Conservation (phyloP, 176 grass and related monocot species). For the Aegilops longissima region DNA sequence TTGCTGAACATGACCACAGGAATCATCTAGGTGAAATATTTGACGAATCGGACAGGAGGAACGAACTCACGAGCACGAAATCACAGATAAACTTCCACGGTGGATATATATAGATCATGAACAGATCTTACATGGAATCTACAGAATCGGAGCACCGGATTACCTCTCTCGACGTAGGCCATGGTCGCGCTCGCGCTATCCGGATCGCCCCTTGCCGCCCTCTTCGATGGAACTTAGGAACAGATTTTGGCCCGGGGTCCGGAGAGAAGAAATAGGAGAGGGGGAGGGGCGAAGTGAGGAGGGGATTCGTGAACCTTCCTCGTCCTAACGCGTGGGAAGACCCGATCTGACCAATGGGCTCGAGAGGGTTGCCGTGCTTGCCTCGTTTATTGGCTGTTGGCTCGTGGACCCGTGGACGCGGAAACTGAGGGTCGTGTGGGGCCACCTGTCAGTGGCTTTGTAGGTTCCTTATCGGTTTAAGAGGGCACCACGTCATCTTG, state of each 20-base stretch:
- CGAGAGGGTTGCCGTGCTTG: neutral
- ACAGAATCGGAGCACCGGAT: neutral
- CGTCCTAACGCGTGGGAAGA: conserved; percentile 5
- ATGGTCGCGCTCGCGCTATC: conserved; percentile 11
- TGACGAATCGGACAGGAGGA: neutral
- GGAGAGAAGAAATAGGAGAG: conserved; percentile 1
- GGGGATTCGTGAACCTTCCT: conserved; percentile 52
- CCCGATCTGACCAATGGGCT: neutral
- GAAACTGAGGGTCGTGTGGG: neutral
- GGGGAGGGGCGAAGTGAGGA: neutral
- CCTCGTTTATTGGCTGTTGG: neutral
- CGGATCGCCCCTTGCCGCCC: conserved; percentile 19
- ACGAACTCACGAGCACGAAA: conserved; percentile 2
- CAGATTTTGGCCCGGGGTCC: neutral
- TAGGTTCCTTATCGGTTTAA: neutral
- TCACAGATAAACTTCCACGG: neutral
- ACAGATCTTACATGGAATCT: neutral
- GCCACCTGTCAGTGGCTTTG: neutral
- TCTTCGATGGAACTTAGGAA: conserved; percentile 15
- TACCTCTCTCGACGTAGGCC: conserved; percentile 67
- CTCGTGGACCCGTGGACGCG: neutral
- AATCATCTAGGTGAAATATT: neutral
- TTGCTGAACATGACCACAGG: neutral
- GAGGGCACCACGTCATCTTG: neutral
- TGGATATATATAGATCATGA: neutral